Base-by-base conservation (phyloP, 176 grass and related monocot species). In the Paspalum vaginatum region DNA sequence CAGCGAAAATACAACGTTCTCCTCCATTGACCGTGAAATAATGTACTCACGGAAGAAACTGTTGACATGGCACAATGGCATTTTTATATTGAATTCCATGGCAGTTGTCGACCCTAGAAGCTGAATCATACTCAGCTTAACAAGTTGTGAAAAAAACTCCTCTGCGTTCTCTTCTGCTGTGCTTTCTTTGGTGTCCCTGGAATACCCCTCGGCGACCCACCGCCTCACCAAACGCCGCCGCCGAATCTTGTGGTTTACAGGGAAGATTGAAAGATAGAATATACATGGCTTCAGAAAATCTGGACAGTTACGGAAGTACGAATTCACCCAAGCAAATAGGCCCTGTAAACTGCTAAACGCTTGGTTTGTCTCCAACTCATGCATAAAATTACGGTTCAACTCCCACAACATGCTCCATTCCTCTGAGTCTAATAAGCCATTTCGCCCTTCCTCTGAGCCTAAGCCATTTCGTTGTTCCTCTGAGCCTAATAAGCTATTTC, bases 131-230 rank as follows among this genome's bases (percentile, higher is more conserved):
- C 40, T 42, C 40, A 42, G 40, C 40, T 42, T 42, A 6, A 90
- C 46, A 16, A 90, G 66, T 0, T 70, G 70, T 16, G 71, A 17
- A 27, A 90, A 87, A n/a, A 69, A 87, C 1, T 0, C 3, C 43
- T 87, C 65, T 2, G 43, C 79, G 2, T 61, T 53, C 9, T 86
- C 46, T n/a, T 90, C 84, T 5, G 54, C 40, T 42, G 40, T 42
- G 6, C 40, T 4, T 42, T 42, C 40, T 42, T 42, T 42, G 40
- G 40, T 75, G 41, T 61, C 53, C 16, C 37, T 8, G 0, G 51
- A 25, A 17, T 63, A 80, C 9, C 87, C 72, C 48, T 86, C 87
- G 0, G 83, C 83, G 11, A 89, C 69, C 87, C 87, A 89, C 2
- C 87, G 60, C 64, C 61, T 82, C 11, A 77, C 16, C 4, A 89